phyloP scores from a whole-genome alignment of 2,329 filamentous ascomycete species.

The Emergomyces africanus region DNA sequence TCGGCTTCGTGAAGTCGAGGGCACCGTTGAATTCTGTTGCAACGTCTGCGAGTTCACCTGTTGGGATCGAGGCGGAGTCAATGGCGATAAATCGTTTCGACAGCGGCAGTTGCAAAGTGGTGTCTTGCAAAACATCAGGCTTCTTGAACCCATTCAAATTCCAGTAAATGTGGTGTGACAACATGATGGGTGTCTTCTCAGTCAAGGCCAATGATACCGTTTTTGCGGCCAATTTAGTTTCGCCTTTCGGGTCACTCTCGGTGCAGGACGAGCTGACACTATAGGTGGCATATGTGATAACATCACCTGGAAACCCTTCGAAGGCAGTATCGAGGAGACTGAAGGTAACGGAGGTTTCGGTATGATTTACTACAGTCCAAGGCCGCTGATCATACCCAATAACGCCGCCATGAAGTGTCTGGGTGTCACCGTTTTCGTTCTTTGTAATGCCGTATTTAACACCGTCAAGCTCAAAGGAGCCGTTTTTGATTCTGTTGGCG shows the following conservation, averaged over 20 bases:
- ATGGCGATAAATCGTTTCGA: constrained; percentile 33
- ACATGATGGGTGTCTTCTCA: constrained; percentile 37
- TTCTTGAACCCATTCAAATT: constrained; percentile 38
- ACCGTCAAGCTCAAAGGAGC: constrained; percentile 40
- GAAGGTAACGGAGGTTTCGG: constrained; percentile 33
- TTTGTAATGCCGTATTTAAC: constrained; percentile 35
- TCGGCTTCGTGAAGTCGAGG: constrained; percentile 58
- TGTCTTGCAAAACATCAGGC: constrained; percentile 31
- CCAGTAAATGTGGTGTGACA: constrained; percentile 40
- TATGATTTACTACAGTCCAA: constrained; percentile 35
- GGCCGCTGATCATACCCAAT: constrained; percentile 38
- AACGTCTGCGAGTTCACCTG: constrained; percentile 60
- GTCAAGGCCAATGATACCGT: constrained; percentile 34
- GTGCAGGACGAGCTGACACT: constrained; percentile 28
- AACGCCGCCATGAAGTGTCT: constrained; percentile 41
- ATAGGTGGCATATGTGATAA: constrained; percentile 35
- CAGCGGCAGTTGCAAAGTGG: constrained; percentile 33
- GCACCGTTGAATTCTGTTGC: constrained; percentile 51
- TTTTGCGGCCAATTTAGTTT: constrained; percentile 32
- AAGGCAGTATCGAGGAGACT: constrained; percentile 31
- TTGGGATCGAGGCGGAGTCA: constrained; percentile 57
- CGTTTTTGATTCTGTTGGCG: constrained; percentile 45
- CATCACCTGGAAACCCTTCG: constrained; percentile 35
- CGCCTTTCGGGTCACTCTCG: constrained; percentile 17
- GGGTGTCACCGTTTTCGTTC: constrained; percentile 38